These are phyloP conservation scores for Septoria petroselini DNA, from an alignment of 2,329 filamentous ascomycete species.

Conservation along the genomic window DNA sequence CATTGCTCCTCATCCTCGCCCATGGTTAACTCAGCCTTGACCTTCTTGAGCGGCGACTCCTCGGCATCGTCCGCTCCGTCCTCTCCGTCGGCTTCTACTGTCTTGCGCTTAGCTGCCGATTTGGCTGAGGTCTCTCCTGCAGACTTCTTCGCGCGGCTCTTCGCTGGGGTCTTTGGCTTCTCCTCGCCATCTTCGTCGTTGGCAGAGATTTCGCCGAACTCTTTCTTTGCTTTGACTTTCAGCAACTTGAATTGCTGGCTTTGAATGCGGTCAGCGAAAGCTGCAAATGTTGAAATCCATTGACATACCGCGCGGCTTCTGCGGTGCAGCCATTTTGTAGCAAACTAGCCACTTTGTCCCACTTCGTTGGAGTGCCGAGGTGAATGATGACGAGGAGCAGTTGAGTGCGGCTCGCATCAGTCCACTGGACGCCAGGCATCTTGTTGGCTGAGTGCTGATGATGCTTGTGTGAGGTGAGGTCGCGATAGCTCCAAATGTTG, in stretches of 20 bases:
- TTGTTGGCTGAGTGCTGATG: too few species aligned
- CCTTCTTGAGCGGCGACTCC: conserved; percentile 12
- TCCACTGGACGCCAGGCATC: conserved; percentile 17
- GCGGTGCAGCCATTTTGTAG: conserved; percentile 7
- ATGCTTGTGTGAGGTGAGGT: too few species aligned
- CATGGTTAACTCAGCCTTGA: conserved; percentile 3
- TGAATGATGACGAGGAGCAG: conserved; percentile 14
- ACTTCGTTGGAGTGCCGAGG: conserved; percentile 15
- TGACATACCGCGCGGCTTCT: conserved; percentile 12
- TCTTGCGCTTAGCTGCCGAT: conserved; percentile 10
- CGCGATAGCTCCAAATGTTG: too few species aligned
- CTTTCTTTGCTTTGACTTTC: not conserved
- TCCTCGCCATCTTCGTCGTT: not conserved
- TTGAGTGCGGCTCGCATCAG: conserved; percentile 10
- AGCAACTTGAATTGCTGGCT: too few species aligned
- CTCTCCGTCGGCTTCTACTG: not conserved
- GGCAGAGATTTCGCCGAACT: conserved; percentile 3
- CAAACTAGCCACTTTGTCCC: conserved; percentile 16
- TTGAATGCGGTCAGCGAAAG: too few species aligned
- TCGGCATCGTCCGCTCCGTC: conserved; percentile 5
- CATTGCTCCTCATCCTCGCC: conserved; percentile 2
- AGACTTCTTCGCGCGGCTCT: conserved; percentile 5
- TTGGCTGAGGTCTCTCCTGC: not conserved
- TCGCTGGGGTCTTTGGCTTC: conserved; percentile 11
- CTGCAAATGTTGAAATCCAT: too few species aligned